Evolutionary conservation across 2,329 filamentous ascomycete genomes (phyloP).

Genomic region (Aspergillus melleus): DNA sequence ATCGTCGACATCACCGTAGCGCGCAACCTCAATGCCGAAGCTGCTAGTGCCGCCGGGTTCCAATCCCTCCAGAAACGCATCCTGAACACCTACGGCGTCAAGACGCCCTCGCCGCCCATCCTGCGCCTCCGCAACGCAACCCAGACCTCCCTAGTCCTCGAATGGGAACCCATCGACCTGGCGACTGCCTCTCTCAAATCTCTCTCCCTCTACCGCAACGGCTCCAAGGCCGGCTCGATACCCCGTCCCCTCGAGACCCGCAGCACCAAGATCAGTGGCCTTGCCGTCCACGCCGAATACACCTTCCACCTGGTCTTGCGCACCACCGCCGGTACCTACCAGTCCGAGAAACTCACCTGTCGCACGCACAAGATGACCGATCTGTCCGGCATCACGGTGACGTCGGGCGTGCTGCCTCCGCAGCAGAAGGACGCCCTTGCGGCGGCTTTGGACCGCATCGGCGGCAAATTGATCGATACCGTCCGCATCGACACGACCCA

Average conservation of each 20-base stretch:
- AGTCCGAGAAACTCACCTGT: slow-evolving; percentile 79
- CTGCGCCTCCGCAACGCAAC: slow-evolving; percentile 95
- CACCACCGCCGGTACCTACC: slow-evolving; percentile 84
- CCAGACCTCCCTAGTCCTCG: slow-evolving; percentile 95
- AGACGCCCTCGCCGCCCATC: slow-evolving; percentile 71
- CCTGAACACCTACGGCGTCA: slow-evolving; percentile 78
- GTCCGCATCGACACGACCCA: slow-evolving; percentile 98
- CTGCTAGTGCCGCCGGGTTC: slow-evolving; percentile 73
- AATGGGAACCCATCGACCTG: slow-evolving; percentile 94
- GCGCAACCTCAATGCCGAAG: slow-evolving; percentile 79
- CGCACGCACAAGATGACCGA: slow-evolving; percentile 99
- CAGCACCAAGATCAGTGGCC: slow-evolving; percentile 93
- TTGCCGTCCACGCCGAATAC: slow-evolving; percentile 96
- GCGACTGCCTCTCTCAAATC: slow-evolving; percentile 90
- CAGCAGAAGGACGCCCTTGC: slow-evolving; percentile 71
- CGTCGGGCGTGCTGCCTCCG: slow-evolving; percentile 78
- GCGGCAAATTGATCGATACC: slow-evolving; percentile 83
- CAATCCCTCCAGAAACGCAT: slow-evolving; percentile 84
- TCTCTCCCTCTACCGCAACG: slow-evolving; percentile 90
- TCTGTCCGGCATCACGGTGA: slow-evolving; percentile 90
- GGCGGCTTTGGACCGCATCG: slow-evolving; percentile 79
- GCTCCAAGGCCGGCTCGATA: slow-evolving; percentile 93
- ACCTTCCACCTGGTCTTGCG: slow-evolving; percentile 88
- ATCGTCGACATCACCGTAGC: slow-evolving; percentile 97
- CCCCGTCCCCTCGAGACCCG: slow-evolving; percentile 82